Evolutionary conservation across 495 filamentous ascomycete genomes (phyloP).

Genomic region (Xylaria venustula): DNA sequence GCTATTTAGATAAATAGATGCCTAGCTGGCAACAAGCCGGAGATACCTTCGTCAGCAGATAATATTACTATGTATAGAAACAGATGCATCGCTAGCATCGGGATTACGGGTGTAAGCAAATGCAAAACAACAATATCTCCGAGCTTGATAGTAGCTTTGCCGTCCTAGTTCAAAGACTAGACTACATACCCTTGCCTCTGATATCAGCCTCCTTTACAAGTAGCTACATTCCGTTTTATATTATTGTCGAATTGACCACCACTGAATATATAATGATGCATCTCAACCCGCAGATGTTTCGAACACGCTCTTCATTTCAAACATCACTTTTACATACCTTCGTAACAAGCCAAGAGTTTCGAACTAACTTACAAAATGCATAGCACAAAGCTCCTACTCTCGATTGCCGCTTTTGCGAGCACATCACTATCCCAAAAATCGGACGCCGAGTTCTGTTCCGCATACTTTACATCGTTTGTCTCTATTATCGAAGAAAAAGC

Average conservation of each 20-base stretch:
- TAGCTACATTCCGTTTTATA: not conserved
- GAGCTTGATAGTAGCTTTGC: not conserved
- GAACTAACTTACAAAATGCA: not conserved
- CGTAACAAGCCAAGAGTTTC: not conserved
- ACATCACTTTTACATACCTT: not conserved
- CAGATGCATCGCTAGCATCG: not conserved
- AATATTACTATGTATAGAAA: not conserved
- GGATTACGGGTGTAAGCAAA: not conserved
- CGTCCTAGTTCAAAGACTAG: not conserved
- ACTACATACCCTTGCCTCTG: not conserved
- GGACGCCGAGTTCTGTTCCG: not conserved
- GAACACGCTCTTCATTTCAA: not conserved
- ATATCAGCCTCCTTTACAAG: not conserved
- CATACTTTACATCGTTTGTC: not conserved
- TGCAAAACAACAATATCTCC: not conserved
- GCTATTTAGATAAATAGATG: not conserved
- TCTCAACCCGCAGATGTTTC: not conserved
- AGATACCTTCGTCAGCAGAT: not conserved
- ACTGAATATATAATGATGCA: not conserved
- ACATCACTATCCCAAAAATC: not conserved
- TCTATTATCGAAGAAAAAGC: not conserved
- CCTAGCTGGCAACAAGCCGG: not conserved
- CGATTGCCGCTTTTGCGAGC: not conserved
- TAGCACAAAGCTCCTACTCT: not conserved
- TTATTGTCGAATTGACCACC: not conserved